A percentile compares a stretch with the other conserved stretches of the same genome.
Evolutionary conservation across 768 basidiomycete species (phyloP).

Genomic region (Cyclocybe aegerita): DNA sequence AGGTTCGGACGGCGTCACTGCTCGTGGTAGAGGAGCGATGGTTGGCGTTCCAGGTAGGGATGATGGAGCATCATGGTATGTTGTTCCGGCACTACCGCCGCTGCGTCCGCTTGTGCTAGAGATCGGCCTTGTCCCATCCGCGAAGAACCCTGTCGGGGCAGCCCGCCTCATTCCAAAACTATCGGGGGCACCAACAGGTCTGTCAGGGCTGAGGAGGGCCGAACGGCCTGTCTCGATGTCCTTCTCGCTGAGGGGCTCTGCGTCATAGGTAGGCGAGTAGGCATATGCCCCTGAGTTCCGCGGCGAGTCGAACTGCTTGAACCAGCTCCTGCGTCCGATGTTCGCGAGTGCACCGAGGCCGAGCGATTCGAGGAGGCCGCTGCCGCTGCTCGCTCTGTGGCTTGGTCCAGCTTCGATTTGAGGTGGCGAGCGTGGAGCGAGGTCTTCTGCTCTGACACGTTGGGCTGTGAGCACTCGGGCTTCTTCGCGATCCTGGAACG

Average conservation of each 20-base stretch:
- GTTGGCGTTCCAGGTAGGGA: constrained; percentile 43
- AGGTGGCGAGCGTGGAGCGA: constrained; percentile 29
- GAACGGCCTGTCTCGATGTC: constrained; percentile 48
- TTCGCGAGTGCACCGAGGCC: constrained; percentile 50
- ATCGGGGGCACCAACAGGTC: constrained; percentile 20
- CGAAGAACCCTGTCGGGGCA: constrained; percentile 31
- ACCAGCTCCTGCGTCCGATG: constrained; percentile 60
- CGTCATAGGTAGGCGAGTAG: constrained; percentile 18
- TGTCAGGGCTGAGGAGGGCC: constrained; percentile 24
- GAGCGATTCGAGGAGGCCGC: constrained; percentile 33
- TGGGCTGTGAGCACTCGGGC: constrained; percentile 54
- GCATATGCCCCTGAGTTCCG: constrained; percentile 15
- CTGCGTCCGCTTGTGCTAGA: constrained; percentile 60
- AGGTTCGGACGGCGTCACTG: constrained; percentile 41
- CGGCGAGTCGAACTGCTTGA: constrained; percentile 36
- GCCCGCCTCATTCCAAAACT: constrained; percentile 21
- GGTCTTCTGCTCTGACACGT: constrained; percentile 42
- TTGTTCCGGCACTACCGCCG: constrained; percentile 49
- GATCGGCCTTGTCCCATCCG: constrained; percentile 48
- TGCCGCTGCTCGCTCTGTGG: constrained; percentile 15
- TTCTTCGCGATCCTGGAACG: constrained; percentile 31
- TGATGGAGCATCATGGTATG: constrained; percentile 65
- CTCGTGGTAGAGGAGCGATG: constrained; percentile 43
- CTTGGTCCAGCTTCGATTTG: constrained; percentile 16
- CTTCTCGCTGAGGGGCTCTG: constrained; percentile 33